Conservation (phyloP, 129 eudicot species). For the Artemisia argyi region DNA sequence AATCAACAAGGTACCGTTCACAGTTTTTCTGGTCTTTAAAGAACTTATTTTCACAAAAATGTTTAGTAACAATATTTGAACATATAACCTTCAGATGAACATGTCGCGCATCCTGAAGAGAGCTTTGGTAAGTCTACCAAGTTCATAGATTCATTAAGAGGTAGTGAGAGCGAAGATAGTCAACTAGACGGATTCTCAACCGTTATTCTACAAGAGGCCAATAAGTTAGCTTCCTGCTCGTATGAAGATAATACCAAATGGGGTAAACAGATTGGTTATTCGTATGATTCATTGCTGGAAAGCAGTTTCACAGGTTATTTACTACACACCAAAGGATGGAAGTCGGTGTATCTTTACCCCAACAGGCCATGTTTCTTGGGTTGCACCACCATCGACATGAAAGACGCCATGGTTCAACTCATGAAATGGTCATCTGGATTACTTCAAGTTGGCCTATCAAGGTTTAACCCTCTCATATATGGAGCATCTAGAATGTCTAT, state of each 20-base stretch:
- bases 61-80: background rate
- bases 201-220: conserved; percentile 48
- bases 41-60: background rate
- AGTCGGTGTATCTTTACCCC: conserved; percentile 66
- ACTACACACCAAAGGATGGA: conserved; percentile 80
- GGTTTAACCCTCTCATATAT: conserved; percentile 60
- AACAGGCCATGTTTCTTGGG: conserved; percentile 77
- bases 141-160: conserved; percentile 49
- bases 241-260: conserved; percentile 67
- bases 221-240: conserved; percentile 57
- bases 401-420: conserved; percentile 71
- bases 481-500: conserved; percentile 62
- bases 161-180: conserved; percentile 1
- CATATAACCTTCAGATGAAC: conserved; percentile 37
- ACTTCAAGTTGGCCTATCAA: conserved; percentile 68
- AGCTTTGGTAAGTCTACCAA: conserved; percentile 58
- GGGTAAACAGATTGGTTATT: conserved; percentile 87
- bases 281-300: conserved; percentile 67
- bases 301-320: conserved; percentile 72
- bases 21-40: too few species aligned
- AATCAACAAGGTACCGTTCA: conserved; percentile 43
- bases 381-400: conserved; percentile 67
- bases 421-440: conserved; percentile 80
- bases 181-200: conserved; percentile 1
- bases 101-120: conserved; percentile 35